phyloP scores from a whole-genome alignment of 129 eudicot species.

The Tagetes erecta region DNA sequence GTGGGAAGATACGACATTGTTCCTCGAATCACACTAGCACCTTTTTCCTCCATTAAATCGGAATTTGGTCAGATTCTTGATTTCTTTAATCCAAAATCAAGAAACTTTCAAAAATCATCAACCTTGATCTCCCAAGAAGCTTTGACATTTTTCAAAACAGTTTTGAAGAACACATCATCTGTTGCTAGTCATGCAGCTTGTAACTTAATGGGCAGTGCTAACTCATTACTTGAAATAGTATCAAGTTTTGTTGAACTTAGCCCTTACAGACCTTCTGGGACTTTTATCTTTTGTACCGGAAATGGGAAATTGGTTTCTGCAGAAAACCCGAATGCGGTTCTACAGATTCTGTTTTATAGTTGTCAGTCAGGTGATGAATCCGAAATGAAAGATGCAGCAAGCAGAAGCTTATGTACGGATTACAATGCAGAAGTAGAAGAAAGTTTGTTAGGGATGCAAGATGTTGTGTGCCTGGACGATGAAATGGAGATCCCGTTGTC shows the following conservation, averaged over 20 bases:
- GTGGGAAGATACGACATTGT: slow-evolving; percentile 68
- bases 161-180: slow-evolving; percentile 55
- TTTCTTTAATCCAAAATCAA: slow-evolving; percentile 57
- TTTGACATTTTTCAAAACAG: slow-evolving; percentile 41
- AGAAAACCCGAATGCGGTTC: slow-evolving; percentile 64
- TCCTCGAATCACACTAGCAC: slow-evolving; percentile 73
- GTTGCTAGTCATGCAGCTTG: slow-evolving; percentile 76
- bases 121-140: slow-evolving; percentile 38
- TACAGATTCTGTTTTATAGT: slow-evolving; percentile 64
- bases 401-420: slow-evolving; percentile 46
- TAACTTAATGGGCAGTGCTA: slow-evolving; percentile 71
- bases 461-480: slow-evolving; percentile 52
- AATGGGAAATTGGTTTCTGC: slow-evolving; percentile 52
- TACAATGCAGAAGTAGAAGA: slow-evolving; percentile 49
- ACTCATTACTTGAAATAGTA: slow-evolving; percentile 55
- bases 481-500: slow-evolving; percentile 57
- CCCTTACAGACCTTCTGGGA: slow-evolving; percentile 89
- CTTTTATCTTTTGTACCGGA: slow-evolving; percentile 61
- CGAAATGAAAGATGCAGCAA: slow-evolving; percentile 34
- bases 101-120: slow-evolving; percentile 22
- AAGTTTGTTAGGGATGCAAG: slow-evolving; percentile 59
- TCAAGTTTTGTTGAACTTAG: slow-evolving; percentile 67
- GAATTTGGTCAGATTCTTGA: slow-evolving; percentile 46
- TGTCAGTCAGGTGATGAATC: slow-evolving; percentile 49
- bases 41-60: slow-evolving; percentile 46